A percentile compares a stretch with the other conserved stretches of the same genome.
Conservation (phyloP, 148 eudicot genomes). For the Arctostaphylos glauca region DNA sequence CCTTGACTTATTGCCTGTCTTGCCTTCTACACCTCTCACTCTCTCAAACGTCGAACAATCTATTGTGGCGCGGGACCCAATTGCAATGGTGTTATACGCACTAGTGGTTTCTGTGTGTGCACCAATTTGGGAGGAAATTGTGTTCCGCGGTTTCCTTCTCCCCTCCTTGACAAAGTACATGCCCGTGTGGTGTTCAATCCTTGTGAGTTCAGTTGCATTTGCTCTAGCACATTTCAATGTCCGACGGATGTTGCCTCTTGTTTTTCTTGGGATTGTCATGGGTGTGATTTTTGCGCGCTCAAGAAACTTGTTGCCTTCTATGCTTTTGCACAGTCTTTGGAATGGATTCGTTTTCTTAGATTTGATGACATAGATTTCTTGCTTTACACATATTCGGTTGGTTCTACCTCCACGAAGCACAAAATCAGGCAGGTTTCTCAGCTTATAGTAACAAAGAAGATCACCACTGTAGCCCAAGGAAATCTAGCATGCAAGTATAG, state of each 20-base stretch:
- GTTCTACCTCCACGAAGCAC: not conserved
- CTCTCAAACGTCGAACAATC: conserved; percentile 81
- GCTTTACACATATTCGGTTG: not conserved
- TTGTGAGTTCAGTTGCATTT: conserved; percentile 72
- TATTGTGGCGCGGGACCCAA: conserved; percentile 66
- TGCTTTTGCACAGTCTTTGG: conserved; percentile 86
- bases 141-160: conserved; percentile 79
- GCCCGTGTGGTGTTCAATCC: conserved; percentile 81
- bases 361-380: conserved; percentile 56
- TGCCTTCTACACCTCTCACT: conserved; percentile 68
- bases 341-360: conserved; percentile 83
- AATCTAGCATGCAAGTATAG: not conserved
- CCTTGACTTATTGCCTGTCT: conserved; percentile 57
- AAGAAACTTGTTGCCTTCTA: conserved; percentile 71
- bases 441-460: not conserved
- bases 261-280: conserved; percentile 81
- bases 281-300: conserved; percentile 70
- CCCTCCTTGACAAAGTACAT: conserved; percentile 84
- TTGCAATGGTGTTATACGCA: conserved; percentile 72
- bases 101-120: conserved; percentile 77
- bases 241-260: conserved; percentile 74
- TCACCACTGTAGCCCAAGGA: not conserved
- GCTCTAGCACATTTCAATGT: conserved; percentile 84
- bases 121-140: conserved; percentile 82
- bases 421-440: not conserved